Base-by-base conservation (phyloP, 2,329 filamentous ascomycete genomes). In the Pseudohalonectria lignicola region DNA sequence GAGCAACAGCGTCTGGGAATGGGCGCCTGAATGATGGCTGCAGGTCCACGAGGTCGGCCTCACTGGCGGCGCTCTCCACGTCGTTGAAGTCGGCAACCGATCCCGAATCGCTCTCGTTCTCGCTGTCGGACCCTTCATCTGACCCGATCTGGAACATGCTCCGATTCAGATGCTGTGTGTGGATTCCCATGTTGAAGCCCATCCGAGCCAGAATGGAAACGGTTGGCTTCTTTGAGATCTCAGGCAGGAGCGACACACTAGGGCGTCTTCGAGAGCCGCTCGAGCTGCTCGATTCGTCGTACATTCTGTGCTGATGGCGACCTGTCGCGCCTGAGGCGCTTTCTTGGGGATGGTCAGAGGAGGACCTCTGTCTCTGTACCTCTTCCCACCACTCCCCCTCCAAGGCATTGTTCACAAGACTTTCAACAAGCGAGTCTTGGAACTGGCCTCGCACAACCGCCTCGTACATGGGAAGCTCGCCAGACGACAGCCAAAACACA, bases 381-480 rank as follows among this genome's bases (percentile, higher is more conserved):
- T 88, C 80, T 35, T 79, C 70, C 86, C 86, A 94, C 86, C 86
- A 94, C 23, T 80, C 74, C 49, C 92, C 81, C 45, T 72, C 71
- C 12, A 94, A 60, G 4, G 77, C 69, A 17, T 76, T 68, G 42
- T 86, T 70, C 12, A 92, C 76, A 9, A 75, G 61, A 13, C 69
- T 64, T 31, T 76, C 67, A 4, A 69, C 67, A 36, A 79, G 71
- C 4, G 69, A 63, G 35, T 69, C 67, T 11, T 68, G 59, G 16
- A 62, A 60, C 17, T 70, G 66, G 2, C 84, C 86, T 46, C 92
- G 86, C 36, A 93, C 73, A 40, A 94, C 84, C 20, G 77, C 66
- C 45, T 88, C 79, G 49, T 93, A 93, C 1, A 78, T 81, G 29
- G 76, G 67, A 4, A 93, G 56, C 13, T 75, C 63, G 1, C 86